Evolutionary conservation across 331 rosid species (phyloP).

Genomic region (Acacia concinna): DNA sequence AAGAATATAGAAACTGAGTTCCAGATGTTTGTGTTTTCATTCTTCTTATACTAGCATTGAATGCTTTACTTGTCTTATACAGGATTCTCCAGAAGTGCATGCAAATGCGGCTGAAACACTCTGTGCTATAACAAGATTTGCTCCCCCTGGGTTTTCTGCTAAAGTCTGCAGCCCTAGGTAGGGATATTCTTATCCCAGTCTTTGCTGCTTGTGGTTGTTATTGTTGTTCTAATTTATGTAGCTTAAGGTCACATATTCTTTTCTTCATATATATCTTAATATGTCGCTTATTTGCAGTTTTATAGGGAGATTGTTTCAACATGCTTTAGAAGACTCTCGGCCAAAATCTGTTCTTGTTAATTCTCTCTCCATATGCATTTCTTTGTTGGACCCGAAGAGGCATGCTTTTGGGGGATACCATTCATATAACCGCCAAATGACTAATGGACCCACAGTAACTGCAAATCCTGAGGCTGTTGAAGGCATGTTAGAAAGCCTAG

Average conservation of each 20-base stretch:
- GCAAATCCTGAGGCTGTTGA: constrained; percentile 92
- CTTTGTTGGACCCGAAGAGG: constrained; percentile 94
- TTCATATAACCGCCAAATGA: constrained; percentile 73
- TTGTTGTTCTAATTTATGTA: background rate
- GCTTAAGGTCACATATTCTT: constrained; percentile 17
- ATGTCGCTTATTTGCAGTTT: constrained; percentile 55
- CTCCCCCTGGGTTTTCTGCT: constrained; percentile 88
- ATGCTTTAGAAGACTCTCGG: constrained; percentile 90
- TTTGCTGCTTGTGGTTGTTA: constrained; percentile 1
- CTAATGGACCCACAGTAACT: constrained; percentile 57
- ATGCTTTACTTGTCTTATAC: constrained; percentile 33
- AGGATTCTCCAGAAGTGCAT: constrained; percentile 98
- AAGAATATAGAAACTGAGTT: background rate
- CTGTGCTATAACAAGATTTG: constrained; percentile 92
- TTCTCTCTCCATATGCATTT: constrained; percentile 90
- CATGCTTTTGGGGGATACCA: constrained; percentile 67
- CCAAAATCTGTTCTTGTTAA: constrained; percentile 95
- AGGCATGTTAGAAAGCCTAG: constrained; percentile 96
- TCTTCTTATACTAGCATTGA: constrained; percentile 7
- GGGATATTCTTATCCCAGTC: background rate
- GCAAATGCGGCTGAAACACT: constrained; percentile 95
- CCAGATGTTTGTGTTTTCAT: background rate
- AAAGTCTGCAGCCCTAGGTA: constrained; percentile 93
- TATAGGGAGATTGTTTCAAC: constrained; percentile 88
- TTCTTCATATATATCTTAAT: constrained; percentile 19